Evolutionary conservation across 371 early-diverging fungal genomes (phyloP), one percentile per base, ranked within the genome.

Genomic region (Mucor irregularis): DNA sequence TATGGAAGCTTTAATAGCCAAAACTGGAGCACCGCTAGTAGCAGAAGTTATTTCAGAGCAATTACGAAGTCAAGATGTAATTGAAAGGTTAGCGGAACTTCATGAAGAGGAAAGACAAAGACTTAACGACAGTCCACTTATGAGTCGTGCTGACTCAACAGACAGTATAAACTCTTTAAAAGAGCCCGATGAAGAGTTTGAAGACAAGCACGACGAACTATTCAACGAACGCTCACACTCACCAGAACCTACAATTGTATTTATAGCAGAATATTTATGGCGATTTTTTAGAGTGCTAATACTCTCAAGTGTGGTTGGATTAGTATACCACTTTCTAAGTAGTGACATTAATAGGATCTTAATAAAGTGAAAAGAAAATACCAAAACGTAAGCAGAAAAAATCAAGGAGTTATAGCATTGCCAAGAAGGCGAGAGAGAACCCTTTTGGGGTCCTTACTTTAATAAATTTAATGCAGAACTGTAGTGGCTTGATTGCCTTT

Each of bases 1-100:
- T 9, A 56, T 77, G 10, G 78, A 77, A 52, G 70, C 70, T 2
- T 16, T 77, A 3, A 69, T 74, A 49, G 73, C 72, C 0, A 64
- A 71, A 19, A 65, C 68, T 10, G 78, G 78, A 0, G 78, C 74
- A 44, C 73, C 78, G 0, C 48, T 68, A 4, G 66, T 77, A n/a
- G 68, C 70, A 10, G 74, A 70, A 37, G 70, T 65, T 3, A 72
- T 77, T 53, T 67, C 72, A 21, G 78, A 74, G 24, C 78, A 77
- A 46, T 29, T 71, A 9, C 59, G 65, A 9, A 66, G 73, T 38
- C 78, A 77, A 25, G 78, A 77, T 35, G 66, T 77, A 5, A 77
- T 77, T 48, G 78, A 77, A 42, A 49, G 57, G 14, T 33, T 62
- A 17, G 78, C 78, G 21, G 78, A 77, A 38, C 58, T 58, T 30